These are phyloP conservation scores for Suillus brevipes DNA, from an alignment of 768 basidiomycete genomes.

Conservation along the genomic window DNA sequence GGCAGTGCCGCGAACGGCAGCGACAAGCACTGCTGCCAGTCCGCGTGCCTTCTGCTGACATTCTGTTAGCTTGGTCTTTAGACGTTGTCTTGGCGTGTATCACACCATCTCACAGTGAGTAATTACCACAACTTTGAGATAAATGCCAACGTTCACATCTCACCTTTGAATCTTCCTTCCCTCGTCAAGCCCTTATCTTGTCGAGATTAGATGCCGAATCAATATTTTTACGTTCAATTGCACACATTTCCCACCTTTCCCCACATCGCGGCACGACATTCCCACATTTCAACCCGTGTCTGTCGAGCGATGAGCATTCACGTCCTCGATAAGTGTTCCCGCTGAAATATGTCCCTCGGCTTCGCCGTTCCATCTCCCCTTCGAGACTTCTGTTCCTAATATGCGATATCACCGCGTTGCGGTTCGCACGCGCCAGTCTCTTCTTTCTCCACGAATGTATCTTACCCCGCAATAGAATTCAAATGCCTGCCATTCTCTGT, in stretches of 20 bases:
- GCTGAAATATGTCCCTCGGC: constrained; percentile 7
- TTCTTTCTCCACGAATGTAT: constrained; percentile 4
- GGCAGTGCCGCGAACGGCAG: constrained; percentile 4
- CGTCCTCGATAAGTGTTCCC: constrained; percentile 8
- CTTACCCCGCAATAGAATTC: constrained; percentile 6
- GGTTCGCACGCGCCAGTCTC: constrained; percentile 8
- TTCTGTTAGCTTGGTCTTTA: neutral
- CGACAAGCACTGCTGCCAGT: neutral
- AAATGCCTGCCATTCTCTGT: neutral
- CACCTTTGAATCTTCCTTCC: constrained; percentile 6
- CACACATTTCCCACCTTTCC: constrained; percentile 22
- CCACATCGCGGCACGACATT: constrained; percentile 23
- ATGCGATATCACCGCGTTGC: constrained; percentile 19
- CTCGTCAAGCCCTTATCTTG: constrained; percentile 2
- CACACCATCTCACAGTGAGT: constrained; percentile 7
- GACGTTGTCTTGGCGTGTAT: constrained; percentile 4
- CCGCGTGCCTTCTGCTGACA: neutral
- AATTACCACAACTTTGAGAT: constrained; percentile 1
- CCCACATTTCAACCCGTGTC: constrained; percentile 12
- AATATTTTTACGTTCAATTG: constrained; percentile 12
- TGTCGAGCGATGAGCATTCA: constrained; percentile 13
- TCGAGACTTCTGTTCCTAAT: constrained; percentile 21
- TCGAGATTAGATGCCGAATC: constrained; percentile 13
- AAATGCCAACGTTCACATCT: neutral
- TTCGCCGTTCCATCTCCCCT: constrained; percentile 22